A percentile compares a stretch with the other conserved stretches of the same genome.
Conservation (phyloP, 2,329 filamentous ascomycete genomes). For the Colletotrichum sp. region DNA sequence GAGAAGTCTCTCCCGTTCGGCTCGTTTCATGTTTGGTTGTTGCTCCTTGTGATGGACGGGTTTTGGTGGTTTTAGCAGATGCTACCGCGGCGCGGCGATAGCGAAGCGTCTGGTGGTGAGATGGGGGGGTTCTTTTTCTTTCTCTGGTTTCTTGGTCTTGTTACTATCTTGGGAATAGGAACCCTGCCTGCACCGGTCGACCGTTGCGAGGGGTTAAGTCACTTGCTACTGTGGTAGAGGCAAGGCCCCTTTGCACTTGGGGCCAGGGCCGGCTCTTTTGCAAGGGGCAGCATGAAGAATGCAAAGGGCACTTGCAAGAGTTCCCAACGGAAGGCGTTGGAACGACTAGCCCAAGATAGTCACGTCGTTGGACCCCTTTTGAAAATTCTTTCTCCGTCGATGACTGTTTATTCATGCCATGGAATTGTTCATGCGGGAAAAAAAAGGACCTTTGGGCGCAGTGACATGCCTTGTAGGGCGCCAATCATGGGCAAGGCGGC, state of each 20-base stretch:
- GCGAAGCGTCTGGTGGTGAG: too few relatives aligned
- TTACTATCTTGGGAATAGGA: background rate
- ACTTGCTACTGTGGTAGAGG: background rate
- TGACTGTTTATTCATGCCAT: background rate
- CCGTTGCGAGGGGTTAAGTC: background rate
- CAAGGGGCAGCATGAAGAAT: background rate
- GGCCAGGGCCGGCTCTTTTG: background rate
- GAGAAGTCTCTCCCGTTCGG: background rate
- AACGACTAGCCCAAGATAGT: background rate
- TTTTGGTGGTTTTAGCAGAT: background rate
- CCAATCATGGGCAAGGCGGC: slow-evolving; percentile 8
- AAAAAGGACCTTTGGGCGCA: background rate
- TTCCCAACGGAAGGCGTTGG: background rate
- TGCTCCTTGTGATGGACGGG: background rate
- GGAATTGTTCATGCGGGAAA: slow-evolving; percentile 11
- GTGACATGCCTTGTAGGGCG: slow-evolving; percentile 9
- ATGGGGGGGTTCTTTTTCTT: background rate
- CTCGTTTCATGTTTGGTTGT: background rate
- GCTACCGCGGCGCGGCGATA: background rate
- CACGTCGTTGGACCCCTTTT: background rate
- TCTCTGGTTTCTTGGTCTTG: background rate
- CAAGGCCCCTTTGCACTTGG: background rate
- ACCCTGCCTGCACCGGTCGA: background rate
- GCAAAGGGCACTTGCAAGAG: background rate
- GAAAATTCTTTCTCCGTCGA: background rate